Percentiles rank a stretch among this genome's conserved stretches.
Conservation (phyloP, 2,329 filamentous ascomycete genomes). For the Diplocarpon mali region DNA sequence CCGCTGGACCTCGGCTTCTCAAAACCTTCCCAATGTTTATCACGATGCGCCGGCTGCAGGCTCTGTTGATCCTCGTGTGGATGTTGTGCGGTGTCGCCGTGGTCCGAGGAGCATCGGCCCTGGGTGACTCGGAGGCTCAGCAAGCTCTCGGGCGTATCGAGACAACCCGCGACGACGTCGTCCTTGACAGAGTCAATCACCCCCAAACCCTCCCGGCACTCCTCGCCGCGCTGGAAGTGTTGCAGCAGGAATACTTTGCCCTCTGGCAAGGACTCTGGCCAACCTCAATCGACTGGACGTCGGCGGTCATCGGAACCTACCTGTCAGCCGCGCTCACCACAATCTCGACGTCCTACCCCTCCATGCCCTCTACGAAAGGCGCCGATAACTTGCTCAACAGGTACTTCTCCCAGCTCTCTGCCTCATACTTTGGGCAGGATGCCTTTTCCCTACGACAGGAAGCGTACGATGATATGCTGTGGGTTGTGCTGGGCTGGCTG, state of each 20-base stretch:
- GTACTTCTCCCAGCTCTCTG: conserved; percentile 66
- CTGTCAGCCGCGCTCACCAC: conserved; percentile 62
- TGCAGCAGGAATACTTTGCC: conserved; percentile 72
- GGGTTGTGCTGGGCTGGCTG: conserved; percentile 88
- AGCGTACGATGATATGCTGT: conserved; percentile 90
- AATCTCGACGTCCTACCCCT: conserved; percentile 50
- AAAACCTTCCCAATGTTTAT: conserved; percentile 11
- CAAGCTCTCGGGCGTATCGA: conserved; percentile 2
- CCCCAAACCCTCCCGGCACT: conserved; percentile 18
- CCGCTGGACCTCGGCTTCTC: not conserved
- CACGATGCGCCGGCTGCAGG: conserved; percentile 3
- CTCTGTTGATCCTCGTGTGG: conserved; percentile 7
- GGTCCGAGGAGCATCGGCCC: conserved; percentile 4
- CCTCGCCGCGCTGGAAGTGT: conserved; percentile 54
- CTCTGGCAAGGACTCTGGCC: conserved; percentile 76
- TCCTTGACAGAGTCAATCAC: conserved; percentile 7
- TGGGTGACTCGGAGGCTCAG: not conserved
- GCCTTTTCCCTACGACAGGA: conserved; percentile 61
- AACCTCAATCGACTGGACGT: conserved; percentile 83
- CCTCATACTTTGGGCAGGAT: conserved; percentile 83
- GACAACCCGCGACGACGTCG: no score
- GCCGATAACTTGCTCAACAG: conserved; percentile 71
- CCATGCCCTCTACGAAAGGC: conserved; percentile 24
- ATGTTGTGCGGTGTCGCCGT: not conserved
- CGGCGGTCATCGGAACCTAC: conserved; percentile 72